phyloP scores from a whole-genome alignment of 495 filamentous ascomycete species.

The Podospora conica region DNA sequence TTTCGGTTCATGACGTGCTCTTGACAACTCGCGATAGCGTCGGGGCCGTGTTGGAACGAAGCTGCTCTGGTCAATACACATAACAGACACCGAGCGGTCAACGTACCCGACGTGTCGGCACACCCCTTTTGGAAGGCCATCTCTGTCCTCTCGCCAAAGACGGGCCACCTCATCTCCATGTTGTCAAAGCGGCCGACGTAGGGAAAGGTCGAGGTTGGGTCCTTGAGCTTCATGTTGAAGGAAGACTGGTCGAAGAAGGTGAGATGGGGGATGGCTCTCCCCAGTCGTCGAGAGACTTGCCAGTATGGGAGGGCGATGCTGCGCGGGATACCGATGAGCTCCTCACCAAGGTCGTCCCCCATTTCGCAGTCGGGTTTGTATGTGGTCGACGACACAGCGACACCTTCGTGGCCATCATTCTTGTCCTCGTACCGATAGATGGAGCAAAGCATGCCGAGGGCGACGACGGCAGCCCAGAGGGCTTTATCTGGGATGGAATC shows the following conservation, averaged over 20 bases:
- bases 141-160: conserved; percentile 46
- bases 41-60: conserved; percentile 40
- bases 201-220: conserved; percentile 40
- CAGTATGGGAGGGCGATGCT: conserved; percentile 44
- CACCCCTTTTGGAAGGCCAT: conserved; percentile 43
- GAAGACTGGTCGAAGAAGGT: conserved; percentile 47
- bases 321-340: conserved; percentile 43
- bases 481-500: conserved; percentile 46
- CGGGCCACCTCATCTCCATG: conserved; percentile 47
- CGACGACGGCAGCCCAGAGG: conserved; percentile 47
- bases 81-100: too few relatives aligned
- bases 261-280: conserved; percentile 43
- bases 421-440: conserved; percentile 48
- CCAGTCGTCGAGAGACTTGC: conserved; percentile 43
- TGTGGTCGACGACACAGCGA: conserved; percentile 29
- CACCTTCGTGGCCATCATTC: conserved; percentile 47
- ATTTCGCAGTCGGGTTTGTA: conserved; percentile 40
- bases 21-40: conserved; percentile 44
- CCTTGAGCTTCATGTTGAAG: conserved; percentile 46
- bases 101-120: conserved; percentile 34
- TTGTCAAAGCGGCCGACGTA: conserved; percentile 45
- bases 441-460: conserved; percentile 44
- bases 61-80: conserved; percentile 16
- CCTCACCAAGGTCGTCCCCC: conserved; percentile 44
- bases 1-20: conserved; percentile 48